phyloP scores from a whole-genome alignment of 139 green algal species.

The Coelastrella sp. region DNA sequence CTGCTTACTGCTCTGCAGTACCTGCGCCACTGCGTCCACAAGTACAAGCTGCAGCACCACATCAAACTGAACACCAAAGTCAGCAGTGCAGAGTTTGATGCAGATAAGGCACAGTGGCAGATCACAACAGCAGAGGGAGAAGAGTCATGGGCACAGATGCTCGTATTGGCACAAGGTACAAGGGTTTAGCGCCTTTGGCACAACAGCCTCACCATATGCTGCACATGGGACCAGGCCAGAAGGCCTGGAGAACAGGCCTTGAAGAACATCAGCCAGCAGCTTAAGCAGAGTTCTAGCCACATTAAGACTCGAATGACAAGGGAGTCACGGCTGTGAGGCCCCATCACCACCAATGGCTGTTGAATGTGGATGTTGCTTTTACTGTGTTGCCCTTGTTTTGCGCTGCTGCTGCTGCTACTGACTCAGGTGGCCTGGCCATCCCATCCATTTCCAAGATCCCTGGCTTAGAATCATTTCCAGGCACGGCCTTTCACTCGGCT shows the following conservation, averaged over 20 bases:
- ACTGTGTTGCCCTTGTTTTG: not conserved
- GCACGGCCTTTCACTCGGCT: not conserved
- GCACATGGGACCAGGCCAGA: not conserved
- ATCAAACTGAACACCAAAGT: not conserved
- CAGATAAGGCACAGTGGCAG: not conserved
- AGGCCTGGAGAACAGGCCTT: not conserved
- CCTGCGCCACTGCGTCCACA: slow-evolving; percentile 4
- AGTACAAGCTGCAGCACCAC: not conserved
- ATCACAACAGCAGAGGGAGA: not conserved
- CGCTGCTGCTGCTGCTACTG: not conserved
- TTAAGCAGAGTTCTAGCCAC: not conserved
- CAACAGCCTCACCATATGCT: not conserved
- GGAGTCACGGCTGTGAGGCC: not conserved
- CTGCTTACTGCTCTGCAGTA: slow-evolving; percentile 21
- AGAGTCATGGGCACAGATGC: not conserved
- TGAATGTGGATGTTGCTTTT: not conserved
- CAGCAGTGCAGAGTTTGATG: not conserved
- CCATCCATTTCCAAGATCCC: not conserved
- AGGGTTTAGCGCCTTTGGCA: not conserved
- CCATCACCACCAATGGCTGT: not conserved
- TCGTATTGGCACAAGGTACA: slow-evolving; percentile 18
- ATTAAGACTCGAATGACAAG: too few relatives aligned
- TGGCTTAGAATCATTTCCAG: slow-evolving; percentile 5
- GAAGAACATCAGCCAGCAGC: not conserved
- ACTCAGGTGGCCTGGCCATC: not conserved